Base-by-base conservation (phyloP, 2,329 filamentous ascomycete genomes). In the Diplodia seriata region DNA sequence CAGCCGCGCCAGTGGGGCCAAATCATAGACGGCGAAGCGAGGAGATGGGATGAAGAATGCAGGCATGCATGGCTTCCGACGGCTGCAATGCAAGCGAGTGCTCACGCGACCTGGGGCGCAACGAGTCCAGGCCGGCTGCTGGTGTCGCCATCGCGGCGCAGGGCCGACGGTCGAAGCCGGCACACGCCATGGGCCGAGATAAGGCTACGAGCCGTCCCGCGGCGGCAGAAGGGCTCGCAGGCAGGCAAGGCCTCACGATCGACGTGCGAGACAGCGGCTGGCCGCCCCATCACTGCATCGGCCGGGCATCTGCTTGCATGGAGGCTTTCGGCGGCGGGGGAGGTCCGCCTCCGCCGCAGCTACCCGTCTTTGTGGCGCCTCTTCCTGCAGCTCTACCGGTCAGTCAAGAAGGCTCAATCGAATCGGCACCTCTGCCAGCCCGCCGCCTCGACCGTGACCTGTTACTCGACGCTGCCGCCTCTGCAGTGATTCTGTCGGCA, bases 181-280 rank as follows among this genome's bases (percentile, higher is more conserved):
- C 55, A 54, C 53, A 54, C 43, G 65, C 55, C 43, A 29, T 51
- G 20, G 47, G 14, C 54, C 66, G 66, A 67, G 66, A 67, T 67
- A 36, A 67, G 55, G 66, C 56, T 61, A 47, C 66, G 66, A 53
- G 65, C 65, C 65, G 65, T 61, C 38, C 65, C 65, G 65, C 33
- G 18, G 65, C 53, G 26, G 51, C 40, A 55, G 18, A 31, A 56
- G 43, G 54, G 63, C 63, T 26, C 29, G 33, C 51, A 66, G 38
- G 51, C 29, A 33, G 63, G 43, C 40, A 36, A 38, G 26, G 64
- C 26, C 47, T 33, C 20, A 20, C 53, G 64, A 67, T 59, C 64
- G 54, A 36, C 64, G 31, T 43, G 43, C 55, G 26, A 67, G 54
- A 67, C 64, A 59, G 64, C 64, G 54, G 64, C 54, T 59, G 43